These are phyloP conservation scores for Rubroboletus satanas DNA, from an alignment of 768 basidiomycete genomes.

Conservation along the genomic window DNA sequence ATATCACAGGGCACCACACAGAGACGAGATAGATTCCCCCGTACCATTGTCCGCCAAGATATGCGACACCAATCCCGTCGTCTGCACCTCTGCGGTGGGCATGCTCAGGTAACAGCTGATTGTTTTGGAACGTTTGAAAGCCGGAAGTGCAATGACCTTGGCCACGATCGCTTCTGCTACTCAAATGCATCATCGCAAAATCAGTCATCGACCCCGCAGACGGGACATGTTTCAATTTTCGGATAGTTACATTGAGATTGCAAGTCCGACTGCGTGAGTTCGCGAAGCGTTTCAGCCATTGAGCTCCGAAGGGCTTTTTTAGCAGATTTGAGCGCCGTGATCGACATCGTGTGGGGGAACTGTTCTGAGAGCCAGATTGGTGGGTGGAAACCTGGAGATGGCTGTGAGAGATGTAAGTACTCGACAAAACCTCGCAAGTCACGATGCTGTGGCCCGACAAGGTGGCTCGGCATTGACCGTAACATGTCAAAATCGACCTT, in stretches of 20 bases:
- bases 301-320: conserved; percentile 60
- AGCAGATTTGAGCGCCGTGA: conserved; percentile 24
- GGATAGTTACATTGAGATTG: conserved; percentile 55
- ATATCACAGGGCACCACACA: background rate
- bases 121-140: conserved; percentile 45
- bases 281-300: conserved; percentile 42
- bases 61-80: conserved; percentile 44
- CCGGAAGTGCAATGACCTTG: conserved; percentile 47
- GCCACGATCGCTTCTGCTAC: conserved; percentile 37
- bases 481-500: background rate
- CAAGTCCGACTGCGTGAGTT: conserved; percentile 41
- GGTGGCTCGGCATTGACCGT: conserved; percentile 13
- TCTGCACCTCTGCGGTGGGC: conserved; percentile 69
- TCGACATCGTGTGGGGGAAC: conserved; percentile 19
- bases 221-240: background rate
- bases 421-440: background rate
- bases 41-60: conserved; percentile 53
- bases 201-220: background rate
- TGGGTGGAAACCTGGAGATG: background rate
- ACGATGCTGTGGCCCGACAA: background rate
- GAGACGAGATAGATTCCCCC: conserved; percentile 10
- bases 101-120: conserved; percentile 80
- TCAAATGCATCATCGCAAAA: background rate
- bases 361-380: background rate
- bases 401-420: background rate